Evolutionary conservation across 257 asterid species (phyloP), one percentile per base, ranked within the genome.

Genomic region (Gynochthodes officinalis): DNA sequence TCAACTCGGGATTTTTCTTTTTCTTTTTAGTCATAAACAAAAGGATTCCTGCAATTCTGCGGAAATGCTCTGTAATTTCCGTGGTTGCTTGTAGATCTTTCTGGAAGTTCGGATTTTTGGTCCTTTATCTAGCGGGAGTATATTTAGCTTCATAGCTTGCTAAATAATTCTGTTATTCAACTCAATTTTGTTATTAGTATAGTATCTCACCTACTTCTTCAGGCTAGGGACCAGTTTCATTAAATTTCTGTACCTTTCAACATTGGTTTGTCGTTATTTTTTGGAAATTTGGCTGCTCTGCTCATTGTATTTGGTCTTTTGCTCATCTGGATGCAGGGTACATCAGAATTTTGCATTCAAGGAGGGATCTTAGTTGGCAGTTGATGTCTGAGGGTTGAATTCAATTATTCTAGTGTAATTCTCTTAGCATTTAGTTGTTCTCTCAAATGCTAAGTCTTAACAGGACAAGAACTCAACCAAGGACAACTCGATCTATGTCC

Each of bases 401-500:
- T 69, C n/a, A 25, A 27, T 33, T 27, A 37, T 52, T 37, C 14
- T 10, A 28, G 35, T 23, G 37, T 25, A 12, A 12, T 28, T 37
- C 4, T 42, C 73, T 53, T 39, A 25, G 52, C 53, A 69, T 23
- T 54, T 50, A 40, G n/a, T 16, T 53, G 33, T 52, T 37, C 44
- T 14, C 25, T 68, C 73, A 49, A 69, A 76, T 76, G 81, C 64
- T 76, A 73, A 75, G 70, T 69, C 39, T 80, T 71, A 64, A 60
- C 78, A 69, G 79, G 81, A 39, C 76, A 59, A 76, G 79, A 64
- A 60, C 78, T 75, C 84, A 80, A 57, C 64, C 76, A 35, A 76
- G 84, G 73, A 48, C 81, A 61, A 67, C 48, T 66, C 77, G 84
- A 69, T 73, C 84, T 73, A 49, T 69, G 74, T 73, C 84, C 70